Conservation (phyloP, 176 grass and related monocot species). For the Poa annua region DNA sequence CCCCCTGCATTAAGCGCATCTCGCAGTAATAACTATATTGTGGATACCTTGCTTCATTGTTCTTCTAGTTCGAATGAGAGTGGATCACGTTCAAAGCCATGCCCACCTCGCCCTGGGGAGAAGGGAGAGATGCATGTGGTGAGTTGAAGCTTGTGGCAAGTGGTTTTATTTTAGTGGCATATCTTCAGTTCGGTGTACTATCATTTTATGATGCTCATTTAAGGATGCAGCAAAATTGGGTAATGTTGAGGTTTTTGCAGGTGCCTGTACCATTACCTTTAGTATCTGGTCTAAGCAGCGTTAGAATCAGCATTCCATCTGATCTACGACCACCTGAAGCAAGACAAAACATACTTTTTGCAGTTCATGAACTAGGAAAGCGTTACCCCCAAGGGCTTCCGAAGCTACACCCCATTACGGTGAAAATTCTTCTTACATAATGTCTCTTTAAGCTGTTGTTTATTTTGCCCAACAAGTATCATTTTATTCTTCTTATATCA, state of each 20-base stretch:
- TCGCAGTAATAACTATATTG: conserved; percentile 69
- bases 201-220: conserved; percentile 26
- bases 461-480: conserved; percentile 29
- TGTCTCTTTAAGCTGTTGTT: conserved; percentile 23
- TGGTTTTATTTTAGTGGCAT: conserved; percentile 37
- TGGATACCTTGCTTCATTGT: conserved; percentile 95
- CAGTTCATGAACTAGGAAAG: conserved; percentile 89
- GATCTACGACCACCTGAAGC: conserved; percentile 92
- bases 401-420: conserved; percentile 85
- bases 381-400: conserved; percentile 94
- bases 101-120: conserved; percentile 73
- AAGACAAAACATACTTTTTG: conserved; percentile 92
- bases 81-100: conserved; percentile 75
- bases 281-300: conserved; percentile 79
- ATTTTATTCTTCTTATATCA: conserved; percentile 14
- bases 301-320: conserved; percentile 94
- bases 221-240: not conserved
- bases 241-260: conserved; percentile 50
- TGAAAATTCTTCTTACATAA: conserved; percentile 26
- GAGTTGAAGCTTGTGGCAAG: conserved; percentile 57
- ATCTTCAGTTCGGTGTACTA: conserved; percentile 27
- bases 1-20: conserved; percentile 67
- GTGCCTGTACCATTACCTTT: conserved; percentile 93
- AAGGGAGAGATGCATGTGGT: conserved; percentile 99
- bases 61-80: conserved; percentile 71